Evolutionary conservation across 345 rosid species (phyloP).

Genomic region (Xanthoceras sorbifolium): DNA sequence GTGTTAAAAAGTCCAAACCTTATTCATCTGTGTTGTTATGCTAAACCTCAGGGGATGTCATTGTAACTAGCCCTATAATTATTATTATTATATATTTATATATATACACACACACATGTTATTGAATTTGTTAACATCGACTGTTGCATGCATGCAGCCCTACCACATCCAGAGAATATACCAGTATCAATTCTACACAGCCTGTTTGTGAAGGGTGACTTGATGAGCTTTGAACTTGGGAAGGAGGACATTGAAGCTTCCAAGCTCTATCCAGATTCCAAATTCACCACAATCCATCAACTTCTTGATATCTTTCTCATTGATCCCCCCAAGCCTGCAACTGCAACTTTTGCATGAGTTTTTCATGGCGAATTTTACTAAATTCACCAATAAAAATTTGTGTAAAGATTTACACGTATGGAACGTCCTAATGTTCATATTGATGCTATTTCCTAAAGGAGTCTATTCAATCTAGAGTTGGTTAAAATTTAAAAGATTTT

Average conservation of each 20-base stretch:
- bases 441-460: too few species aligned
- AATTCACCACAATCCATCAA: constrained; percentile 16
- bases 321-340: constrained; percentile 21
- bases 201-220: constrained; percentile 21
- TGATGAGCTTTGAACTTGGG: constrained; percentile 24
- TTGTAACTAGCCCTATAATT: too few species aligned
- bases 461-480: too few species aligned
- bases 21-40: too few species aligned
- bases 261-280: constrained; percentile 26
- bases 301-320: constrained; percentile 37
- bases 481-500: too few species aligned
- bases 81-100: too few species aligned
- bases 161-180: constrained; percentile 32
- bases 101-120: too few species aligned
- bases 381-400: too few species aligned
- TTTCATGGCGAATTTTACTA: background rate
- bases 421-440: too few species aligned
- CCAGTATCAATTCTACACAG: constrained; percentile 29
- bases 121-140: background rate
- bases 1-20: too few species aligned
- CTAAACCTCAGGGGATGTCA: too few species aligned
- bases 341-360: constrained; percentile 26
- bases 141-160: constrained; percentile 10
- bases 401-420: too few species aligned
- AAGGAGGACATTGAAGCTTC: constrained; percentile 36